A percentile compares a stretch with the other conserved stretches of the same genome.
phyloP scores from a whole-genome alignment of 345 rosid genomes.

The Corchorus olitorius region DNA sequence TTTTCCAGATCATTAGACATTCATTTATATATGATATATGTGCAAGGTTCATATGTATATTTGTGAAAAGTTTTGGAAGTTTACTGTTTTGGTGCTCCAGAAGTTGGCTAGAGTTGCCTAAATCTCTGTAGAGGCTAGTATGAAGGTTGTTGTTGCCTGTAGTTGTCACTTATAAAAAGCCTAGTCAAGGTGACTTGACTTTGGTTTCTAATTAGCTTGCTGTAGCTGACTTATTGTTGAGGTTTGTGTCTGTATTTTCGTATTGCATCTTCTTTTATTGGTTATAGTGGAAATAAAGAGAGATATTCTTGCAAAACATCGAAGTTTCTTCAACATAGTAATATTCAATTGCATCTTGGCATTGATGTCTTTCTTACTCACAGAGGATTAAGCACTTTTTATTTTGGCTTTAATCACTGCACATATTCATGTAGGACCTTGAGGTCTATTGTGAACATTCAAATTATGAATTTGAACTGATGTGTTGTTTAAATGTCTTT shows the following conservation, averaged over 20 bases:
- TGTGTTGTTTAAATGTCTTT: background rate
- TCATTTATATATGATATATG: background rate
- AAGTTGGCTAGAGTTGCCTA: conserved; percentile 12
- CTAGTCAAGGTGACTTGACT: background rate
- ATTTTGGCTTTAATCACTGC: background rate
- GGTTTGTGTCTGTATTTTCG: background rate
- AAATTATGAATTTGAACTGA: background rate
- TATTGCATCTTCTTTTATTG: background rate
- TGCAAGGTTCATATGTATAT: background rate
- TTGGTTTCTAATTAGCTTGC: background rate
- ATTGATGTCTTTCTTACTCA: background rate
- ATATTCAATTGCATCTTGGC: background rate
- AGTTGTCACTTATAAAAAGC: background rate
- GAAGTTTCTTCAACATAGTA: background rate
- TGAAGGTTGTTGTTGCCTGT: background rate
- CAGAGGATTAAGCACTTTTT: background rate
- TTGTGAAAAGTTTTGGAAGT: background rate
- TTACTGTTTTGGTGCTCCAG: background rate
- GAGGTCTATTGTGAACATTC: background rate
- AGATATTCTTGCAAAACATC: background rate
- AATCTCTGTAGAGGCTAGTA: background rate
- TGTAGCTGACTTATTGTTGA: conserved; percentile 9
- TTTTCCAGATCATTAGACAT: conserved; percentile 1
- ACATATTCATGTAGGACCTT: background rate
- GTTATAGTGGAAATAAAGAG: background rate